Evolutionary conservation across 2,329 filamentous ascomycete species (phyloP), one percentile per base, ranked within the genome.

Genomic region (Nothomitra cinnamomea): DNA sequence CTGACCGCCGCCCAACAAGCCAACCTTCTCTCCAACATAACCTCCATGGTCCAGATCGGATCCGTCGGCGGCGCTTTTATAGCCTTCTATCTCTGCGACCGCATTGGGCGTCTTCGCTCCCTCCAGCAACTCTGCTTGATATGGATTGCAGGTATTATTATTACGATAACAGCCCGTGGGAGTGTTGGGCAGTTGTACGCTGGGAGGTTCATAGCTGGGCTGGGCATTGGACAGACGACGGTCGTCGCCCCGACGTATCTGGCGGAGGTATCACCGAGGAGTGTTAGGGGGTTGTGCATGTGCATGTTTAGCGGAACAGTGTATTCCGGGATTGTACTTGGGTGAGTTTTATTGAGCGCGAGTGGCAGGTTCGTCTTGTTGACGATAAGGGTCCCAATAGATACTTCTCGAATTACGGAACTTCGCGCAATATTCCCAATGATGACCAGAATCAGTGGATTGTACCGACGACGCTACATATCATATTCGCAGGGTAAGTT

Each of bases 31-130:
- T 80, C 76, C 59, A 89, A 89, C 65, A 83, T 89, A 54, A 83
- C 83, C 1, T 77, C 82, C 49, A 89, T 89, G 85, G 85, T 89
- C 0, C 85, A 88, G 66, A 79, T 88, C 60, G 85, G 85, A 22
- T 84, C 78, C 22, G 83, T 89, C 28, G 79, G 72, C 2, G 85
- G 85, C 43, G 82, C 83, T 28, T 70, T 86, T 32, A 73, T 82
- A 58, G 76, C 77, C 41, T 80, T 80, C 61, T 21, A 78, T 19
- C 64, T 80, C 22, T 79, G 76, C 56, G 77, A 81, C 60, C 72
- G 72, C 43, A 75, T 81, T 56, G 78, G 78, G n/a, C 75, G 78
- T 60, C 74, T 81, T 57, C 78, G 76, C 72, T 77, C 78, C 19
- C 80, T 77, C 7, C 72, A 77, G 0, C 68, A 77, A 54, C 72